These are phyloP conservation scores for Ascosphaera aggregata DNA, from an alignment of 2,329 filamentous ascomycete genomes.

Conservation along the genomic window DNA sequence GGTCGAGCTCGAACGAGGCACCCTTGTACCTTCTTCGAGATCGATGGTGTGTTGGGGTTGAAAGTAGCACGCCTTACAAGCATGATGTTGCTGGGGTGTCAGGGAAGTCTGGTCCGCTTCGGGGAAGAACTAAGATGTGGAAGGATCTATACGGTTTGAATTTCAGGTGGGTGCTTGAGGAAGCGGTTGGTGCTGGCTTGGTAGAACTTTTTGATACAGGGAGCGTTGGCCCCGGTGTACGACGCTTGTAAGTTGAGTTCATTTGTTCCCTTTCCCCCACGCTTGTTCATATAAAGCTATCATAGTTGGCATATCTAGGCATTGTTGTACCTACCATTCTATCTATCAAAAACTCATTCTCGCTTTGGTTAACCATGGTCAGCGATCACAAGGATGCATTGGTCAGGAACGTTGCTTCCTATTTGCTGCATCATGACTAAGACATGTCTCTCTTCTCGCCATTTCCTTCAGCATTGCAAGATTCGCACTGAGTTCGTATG, in stretches of 20 bases:
- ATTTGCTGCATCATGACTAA: too few species aligned
- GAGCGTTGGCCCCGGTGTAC: constrained; percentile 33
- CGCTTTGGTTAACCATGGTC: too few species aligned
- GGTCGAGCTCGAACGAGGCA: constrained; percentile 28
- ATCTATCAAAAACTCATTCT: too few species aligned
- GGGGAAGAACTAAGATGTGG: constrained; percentile 40
- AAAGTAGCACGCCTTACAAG: constrained; percentile 19
- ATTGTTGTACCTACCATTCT: too few species aligned
- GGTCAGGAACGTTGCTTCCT: too few species aligned
- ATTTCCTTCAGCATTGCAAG: too few species aligned
- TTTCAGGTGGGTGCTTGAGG: constrained; percentile 37
- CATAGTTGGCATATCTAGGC: background rate
- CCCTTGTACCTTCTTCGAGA: constrained; percentile 31
- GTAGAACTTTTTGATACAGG: constrained; percentile 40
- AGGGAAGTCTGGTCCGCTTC: too few species aligned
- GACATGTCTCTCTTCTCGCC: too few species aligned
- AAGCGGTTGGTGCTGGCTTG: constrained; percentile 35
- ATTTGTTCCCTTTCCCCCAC: too few species aligned
- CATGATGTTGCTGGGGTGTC: constrained; percentile 27
- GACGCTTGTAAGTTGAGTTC: constrained; percentile 16
- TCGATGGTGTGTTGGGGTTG: constrained; percentile 39
- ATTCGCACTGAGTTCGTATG: too few species aligned
- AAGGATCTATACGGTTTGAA: constrained; percentile 33
- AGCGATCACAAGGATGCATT: too few species aligned
- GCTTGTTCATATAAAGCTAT: too few species aligned